Base-by-base conservation (phyloP, 768 basidiomycete genomes). In the Dentipellis sp. region DNA sequence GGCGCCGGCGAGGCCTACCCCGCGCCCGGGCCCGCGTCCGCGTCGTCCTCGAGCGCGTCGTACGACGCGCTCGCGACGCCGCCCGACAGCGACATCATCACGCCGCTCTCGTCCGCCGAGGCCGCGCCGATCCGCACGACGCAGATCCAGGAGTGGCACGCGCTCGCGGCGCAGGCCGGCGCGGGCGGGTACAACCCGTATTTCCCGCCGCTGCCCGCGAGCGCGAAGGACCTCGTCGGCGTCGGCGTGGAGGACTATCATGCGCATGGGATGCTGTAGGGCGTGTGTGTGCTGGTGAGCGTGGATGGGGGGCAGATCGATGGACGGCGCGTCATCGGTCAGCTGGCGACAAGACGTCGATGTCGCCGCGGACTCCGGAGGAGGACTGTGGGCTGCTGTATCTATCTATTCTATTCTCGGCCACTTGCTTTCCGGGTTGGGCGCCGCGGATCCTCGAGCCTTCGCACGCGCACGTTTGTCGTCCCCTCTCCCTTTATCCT, bases 41-140 rank as follows among this genome's bases (percentile, higher is more conserved):
- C 35, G 21, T 35, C 7, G 7, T 50, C 14, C 52, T 59, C 46
- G 23, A n/a, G n/a, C n/a, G 51, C 17, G n/a, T 56, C 58, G 40
- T 62, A 62, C 52, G 61, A 62, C 9, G 54, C 61, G 0, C 39
- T 58, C 16, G 60, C 61, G 14, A 62, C 61, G 11, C 61, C 61
- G 37, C 61, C 61, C 1, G 61, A 62, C 36, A 60, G 59, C 29
- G 61, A 62, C 37, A 58, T 62, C 48, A 62, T 62, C 48, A 62
- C 61, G 17, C 61, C 61, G n/a, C 52, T 62, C 54, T 62, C 61
- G n/a, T 62, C 61, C 2, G 59, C 56, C 37, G 61, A 62, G 52
- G 50, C 56, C 36, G 61, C 54, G 8, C 61, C 61, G 29, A 55
- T 62, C 48, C 61, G 56, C 10, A n/a, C 61, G 3, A 46, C 61